Base-by-base conservation (phyloP, 2,329 filamentous ascomycete species). In the Ophidiomyces ophidiicola region DNA sequence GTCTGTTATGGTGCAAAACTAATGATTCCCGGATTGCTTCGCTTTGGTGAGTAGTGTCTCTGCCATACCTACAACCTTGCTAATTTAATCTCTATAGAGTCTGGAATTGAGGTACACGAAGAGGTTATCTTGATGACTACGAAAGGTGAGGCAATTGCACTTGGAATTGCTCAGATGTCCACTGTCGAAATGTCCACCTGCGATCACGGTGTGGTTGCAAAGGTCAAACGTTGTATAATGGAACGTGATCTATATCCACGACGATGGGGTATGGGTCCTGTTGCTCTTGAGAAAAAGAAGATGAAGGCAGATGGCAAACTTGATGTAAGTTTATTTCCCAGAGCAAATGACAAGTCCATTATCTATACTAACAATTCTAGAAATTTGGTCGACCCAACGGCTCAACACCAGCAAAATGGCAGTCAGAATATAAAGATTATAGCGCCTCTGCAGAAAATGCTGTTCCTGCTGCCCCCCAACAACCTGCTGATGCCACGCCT, bases 161-260 rank as follows among this genome's bases (percentile, higher is more conserved):
- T 98, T 46, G 90, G 82, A 54, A 93, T 94, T 55, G 86, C 90
- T 12, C 84, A 93, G 63, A 98, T 98, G 90, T 94, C 86, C 26
- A 93, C 87, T 2, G 86, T 94, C 34, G 90, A 96, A 68, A 83
- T 98, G 65, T 85, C 85, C 20, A 88, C 86, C 23, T 96, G 90
- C 65, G 87, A 96, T 59, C 90, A 98, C 65, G 90, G 90, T 53
- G 86, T 94, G 43, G 88, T 96, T 44, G 90, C 90, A 53, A 96
- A 94, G 73, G 85, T 98, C 61, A 98, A 98, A 80, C 81, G 90
- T 55, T 94, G 87, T 66, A 98, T 98, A 64, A 98, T 98, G 90
- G 90, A 98, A 73, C 83, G 90, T 54, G 90, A 96, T 61, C 73
- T 96, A 44, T 98, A 98, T 74, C 90, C 90, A 48, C 76, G 86